Percentiles rank a stretch among this genome's conserved stretches.
Evolutionary conservation across 345 rosid genomes (phyloP).

Genomic region (Rhizophora mangle): DNA sequence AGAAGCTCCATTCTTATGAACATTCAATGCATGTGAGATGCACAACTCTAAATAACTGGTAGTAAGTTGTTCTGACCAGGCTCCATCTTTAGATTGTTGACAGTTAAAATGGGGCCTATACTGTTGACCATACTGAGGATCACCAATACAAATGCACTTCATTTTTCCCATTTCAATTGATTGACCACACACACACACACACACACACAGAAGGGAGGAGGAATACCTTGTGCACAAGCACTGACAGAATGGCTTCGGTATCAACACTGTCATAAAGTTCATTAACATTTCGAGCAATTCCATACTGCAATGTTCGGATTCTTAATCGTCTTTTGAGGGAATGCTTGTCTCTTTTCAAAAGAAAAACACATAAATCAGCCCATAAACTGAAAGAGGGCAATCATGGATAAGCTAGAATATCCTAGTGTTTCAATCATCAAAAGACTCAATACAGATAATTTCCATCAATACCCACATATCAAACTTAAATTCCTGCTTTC

Average conservation of each 20-base stretch:
- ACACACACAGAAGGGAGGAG: background rate
- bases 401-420: background rate
- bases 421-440: background rate
- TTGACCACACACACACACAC: background rate
- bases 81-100: background rate
- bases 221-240: conserved; percentile 88
- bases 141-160: background rate
- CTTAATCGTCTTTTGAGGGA: conserved; percentile 79
- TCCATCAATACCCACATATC: background rate
- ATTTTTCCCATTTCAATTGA: background rate
- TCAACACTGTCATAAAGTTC: conserved; percentile 86
- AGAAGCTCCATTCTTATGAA: no score
- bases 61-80: no score
- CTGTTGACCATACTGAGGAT: background rate
- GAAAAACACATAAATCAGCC: conserved; percentile 20
- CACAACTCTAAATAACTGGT: no score
- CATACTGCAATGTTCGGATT: conserved; percentile 81
- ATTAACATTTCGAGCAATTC: conserved; percentile 63
- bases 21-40: no score
- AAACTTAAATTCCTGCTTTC: background rate
- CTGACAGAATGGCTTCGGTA: conserved; percentile 74
- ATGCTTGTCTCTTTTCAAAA: conserved; percentile 53
- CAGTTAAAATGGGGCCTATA: background rate
- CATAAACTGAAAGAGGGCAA: background rate
- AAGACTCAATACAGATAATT: background rate